Conservation (phyloP, 768 basidiomycete species). For the Gymnopilus dilepis region DNA sequence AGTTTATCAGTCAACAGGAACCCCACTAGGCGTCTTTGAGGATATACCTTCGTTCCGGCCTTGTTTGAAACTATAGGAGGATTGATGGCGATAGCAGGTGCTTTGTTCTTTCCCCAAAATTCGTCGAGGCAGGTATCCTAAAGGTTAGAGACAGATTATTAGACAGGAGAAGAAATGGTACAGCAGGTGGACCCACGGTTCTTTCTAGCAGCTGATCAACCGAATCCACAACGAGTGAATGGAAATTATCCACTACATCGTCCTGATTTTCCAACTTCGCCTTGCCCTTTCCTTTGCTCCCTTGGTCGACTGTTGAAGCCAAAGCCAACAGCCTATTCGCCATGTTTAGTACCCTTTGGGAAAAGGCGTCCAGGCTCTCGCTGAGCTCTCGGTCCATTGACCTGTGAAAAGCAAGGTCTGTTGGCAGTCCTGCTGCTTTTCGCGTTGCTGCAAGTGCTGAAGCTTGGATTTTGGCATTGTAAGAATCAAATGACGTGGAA, state of each 20-base stretch:
- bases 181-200: conserved; percentile 55
- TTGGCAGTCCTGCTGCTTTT: conserved; percentile 63
- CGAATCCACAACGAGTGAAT: conserved; percentile 75
- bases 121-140: conserved; percentile 88
- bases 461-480: conserved; percentile 62
- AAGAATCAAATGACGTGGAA: conserved; percentile 49
- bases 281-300: conserved; percentile 55
- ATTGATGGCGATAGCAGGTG: conserved; percentile 66
- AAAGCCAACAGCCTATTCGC: conserved; percentile 68
- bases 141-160: neutral
- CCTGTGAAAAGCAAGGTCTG: conserved; percentile 88
- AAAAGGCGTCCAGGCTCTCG: conserved; percentile 70
- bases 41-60: conserved; percentile 37
- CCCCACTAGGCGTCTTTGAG: too few species aligned
- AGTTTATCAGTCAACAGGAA: neutral
- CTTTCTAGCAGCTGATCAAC: conserved; percentile 87
- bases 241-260: conserved; percentile 85
- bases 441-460: conserved; percentile 68
- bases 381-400: conserved; percentile 80
- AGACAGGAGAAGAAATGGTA: neutral
- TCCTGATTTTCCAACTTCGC: conserved; percentile 68
- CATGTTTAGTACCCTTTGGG: conserved; percentile 66
- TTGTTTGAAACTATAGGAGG: conserved; percentile 34
- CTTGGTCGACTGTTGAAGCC: conserved; percentile 47
- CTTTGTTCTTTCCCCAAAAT: conserved; percentile 70